phyloP scores from a whole-genome alignment of 768 basidiomycete genomes.

The Pisolithus albus region DNA sequence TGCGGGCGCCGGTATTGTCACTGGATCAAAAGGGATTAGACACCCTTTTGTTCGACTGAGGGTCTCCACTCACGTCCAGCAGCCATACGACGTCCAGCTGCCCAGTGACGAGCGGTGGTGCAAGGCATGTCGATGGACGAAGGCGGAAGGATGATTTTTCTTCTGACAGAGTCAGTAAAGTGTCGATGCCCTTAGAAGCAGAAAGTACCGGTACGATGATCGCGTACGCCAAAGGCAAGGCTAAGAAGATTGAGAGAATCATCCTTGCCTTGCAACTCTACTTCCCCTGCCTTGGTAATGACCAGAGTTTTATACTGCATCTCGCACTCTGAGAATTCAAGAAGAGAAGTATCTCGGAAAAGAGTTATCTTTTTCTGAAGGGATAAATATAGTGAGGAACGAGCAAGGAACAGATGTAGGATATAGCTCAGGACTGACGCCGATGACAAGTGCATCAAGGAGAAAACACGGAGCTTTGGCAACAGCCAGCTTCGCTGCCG shows the following conservation, averaged over 20 bases:
- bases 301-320: conserved; percentile 9
- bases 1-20: conserved; percentile 52
- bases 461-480: no score
- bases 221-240: neutral
- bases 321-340: neutral
- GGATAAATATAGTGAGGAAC: no score
- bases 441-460: no score
- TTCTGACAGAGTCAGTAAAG: neutral
- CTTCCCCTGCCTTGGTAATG: neutral
- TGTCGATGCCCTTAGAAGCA: neutral
- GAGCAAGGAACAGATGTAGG: no score
- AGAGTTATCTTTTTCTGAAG: neutral
- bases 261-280: conserved; percentile 1
- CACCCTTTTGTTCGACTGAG: conserved; percentile 8
- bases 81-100: conserved; percentile 53
- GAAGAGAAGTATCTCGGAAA: conserved; percentile 10
- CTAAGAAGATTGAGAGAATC: conserved; percentile 3
- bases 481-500: no score
- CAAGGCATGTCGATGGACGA: neutral
- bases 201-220: conserved; percentile 5
- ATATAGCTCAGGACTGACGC: no score
- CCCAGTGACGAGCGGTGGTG: conserved; percentile 36
- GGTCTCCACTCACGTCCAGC: conserved; percentile 45
- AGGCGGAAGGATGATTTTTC: neutral
- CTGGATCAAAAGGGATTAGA: conserved; percentile 25